A percentile compares a stretch with the other conserved stretches of the same genome.
Conservation (phyloP, 176 grass and related monocot species). For the Cenchrus purpureus region DNA sequence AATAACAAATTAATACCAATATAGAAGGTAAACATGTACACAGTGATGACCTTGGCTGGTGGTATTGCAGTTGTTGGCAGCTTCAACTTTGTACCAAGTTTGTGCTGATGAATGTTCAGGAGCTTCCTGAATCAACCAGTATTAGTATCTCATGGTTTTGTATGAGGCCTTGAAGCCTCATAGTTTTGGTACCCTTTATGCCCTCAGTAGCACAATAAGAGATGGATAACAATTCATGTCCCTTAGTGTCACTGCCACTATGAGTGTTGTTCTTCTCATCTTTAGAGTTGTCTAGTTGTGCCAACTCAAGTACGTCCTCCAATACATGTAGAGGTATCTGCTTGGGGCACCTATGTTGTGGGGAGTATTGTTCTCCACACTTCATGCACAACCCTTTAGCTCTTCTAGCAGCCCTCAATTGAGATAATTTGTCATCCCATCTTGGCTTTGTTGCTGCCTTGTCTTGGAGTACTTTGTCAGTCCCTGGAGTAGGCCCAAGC, state of each 20-base stretch:
- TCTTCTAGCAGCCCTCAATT: neutral
- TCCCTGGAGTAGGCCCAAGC: too few species aligned
- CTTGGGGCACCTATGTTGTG: neutral
- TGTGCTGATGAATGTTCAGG: neutral
- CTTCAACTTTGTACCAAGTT: too few species aligned
- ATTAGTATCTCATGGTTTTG: neutral
- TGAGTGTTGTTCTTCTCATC: neutral
- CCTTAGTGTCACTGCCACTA: too few species aligned
- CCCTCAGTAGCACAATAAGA: neutral
- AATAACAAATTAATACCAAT: too few species aligned
- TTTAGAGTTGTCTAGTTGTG: too few species aligned
- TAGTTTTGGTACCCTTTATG: neutral
- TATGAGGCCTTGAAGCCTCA: neutral
- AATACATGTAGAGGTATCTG: too few species aligned
- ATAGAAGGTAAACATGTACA: too few species aligned
- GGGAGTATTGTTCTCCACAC: neutral
- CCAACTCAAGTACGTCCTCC: too few species aligned
- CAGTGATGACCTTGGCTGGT: fast-evolving
- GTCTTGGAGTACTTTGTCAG: too few species aligned
- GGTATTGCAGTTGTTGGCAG: neutral
- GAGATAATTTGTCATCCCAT: neutral
- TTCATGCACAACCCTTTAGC: neutral
- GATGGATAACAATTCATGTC: too few species aligned
- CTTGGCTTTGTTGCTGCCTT: neutral
- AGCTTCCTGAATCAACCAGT: neutral